A percentile compares a stretch with the other conserved stretches of the same genome.
phyloP scores from a whole-genome alignment of 441 rosid species.

The Corymbia citriodora region DNA sequence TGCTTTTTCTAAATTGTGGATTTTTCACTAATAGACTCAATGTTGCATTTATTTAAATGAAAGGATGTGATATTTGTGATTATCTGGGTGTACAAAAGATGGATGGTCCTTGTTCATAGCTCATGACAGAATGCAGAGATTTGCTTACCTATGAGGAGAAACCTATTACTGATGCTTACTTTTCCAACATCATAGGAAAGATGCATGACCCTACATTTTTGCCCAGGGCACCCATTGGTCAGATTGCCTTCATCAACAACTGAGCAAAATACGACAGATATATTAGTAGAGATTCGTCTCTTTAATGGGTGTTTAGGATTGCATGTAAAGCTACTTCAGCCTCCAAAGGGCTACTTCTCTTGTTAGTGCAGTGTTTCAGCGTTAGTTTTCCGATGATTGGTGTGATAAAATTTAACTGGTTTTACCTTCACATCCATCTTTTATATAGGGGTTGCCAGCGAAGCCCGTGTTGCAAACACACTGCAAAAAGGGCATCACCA shows the following conservation, averaged over 20 bases:
- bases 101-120: not conserved
- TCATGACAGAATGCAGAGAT: not conserved
- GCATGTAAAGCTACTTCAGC: not conserved
- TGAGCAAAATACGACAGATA: not conserved
- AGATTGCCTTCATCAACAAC: accelerated
- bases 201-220: too few species aligned
- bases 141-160: not conserved
- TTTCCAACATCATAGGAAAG: too few species aligned
- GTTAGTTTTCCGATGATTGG: not conserved
- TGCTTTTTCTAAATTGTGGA: not conserved
- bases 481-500: not conserved
- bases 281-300: not conserved
- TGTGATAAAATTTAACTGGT: not conserved
- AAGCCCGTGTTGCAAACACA: not conserved
- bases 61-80: not conserved
- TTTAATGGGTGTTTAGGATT: not conserved
- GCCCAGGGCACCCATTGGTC: not conserved
- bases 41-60: not conserved
- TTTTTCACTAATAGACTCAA: not conserved
- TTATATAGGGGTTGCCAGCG: not conserved
- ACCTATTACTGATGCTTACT: too few species aligned
- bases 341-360: not conserved
- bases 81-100: not conserved
- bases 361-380: not conserved
- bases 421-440: not conserved